phyloP scores from a whole-genome alignment of 192 early-diverging fungal species.

The Umbelopsis sp. region DNA sequence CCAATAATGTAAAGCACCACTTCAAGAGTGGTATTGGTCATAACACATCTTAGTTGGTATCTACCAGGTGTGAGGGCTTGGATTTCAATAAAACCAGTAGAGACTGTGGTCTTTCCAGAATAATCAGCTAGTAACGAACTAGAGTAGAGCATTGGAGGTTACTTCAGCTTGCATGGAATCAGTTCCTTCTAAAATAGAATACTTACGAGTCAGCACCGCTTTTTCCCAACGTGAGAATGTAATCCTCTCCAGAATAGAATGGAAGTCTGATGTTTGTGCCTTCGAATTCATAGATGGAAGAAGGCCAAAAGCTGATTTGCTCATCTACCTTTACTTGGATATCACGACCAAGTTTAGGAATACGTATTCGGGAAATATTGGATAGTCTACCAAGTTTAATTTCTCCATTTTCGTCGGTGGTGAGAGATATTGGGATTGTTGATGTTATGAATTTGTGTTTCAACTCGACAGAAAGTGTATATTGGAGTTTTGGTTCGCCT shows the following conservation, averaged over 20 bases:
- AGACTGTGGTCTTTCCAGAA: neutral
- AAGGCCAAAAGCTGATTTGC: neutral
- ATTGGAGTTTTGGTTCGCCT: slow-evolving; percentile 36
- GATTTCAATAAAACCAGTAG: neutral
- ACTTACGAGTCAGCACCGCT: neutral
- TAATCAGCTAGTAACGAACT: neutral
- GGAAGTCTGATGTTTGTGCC: neutral
- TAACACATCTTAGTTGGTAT: neutral
- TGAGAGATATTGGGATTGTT: slow-evolving; percentile 19
- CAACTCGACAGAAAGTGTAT: slow-evolving; percentile 29
- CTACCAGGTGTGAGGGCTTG: neutral
- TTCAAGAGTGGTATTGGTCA: neutral
- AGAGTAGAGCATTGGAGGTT: too few species aligned
- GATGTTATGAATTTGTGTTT: slow-evolving; percentile 20
- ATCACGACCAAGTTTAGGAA: neutral
- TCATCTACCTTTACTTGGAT: neutral
- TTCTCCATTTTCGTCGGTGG: slow-evolving; percentile 40
- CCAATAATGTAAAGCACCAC: neutral
- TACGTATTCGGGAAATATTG: slow-evolving; percentile 2
- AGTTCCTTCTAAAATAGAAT: neutral
- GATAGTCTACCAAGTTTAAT: slow-evolving; percentile 35
- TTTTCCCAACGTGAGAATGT: neutral
- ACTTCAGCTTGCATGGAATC: too few species aligned
- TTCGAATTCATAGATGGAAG: neutral
- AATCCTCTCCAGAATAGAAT: slow-evolving; percentile 1